Evolutionary conservation across 768 basidiomycete species (phyloP).

Genomic region (Fomitopsis pulvina): DNA sequence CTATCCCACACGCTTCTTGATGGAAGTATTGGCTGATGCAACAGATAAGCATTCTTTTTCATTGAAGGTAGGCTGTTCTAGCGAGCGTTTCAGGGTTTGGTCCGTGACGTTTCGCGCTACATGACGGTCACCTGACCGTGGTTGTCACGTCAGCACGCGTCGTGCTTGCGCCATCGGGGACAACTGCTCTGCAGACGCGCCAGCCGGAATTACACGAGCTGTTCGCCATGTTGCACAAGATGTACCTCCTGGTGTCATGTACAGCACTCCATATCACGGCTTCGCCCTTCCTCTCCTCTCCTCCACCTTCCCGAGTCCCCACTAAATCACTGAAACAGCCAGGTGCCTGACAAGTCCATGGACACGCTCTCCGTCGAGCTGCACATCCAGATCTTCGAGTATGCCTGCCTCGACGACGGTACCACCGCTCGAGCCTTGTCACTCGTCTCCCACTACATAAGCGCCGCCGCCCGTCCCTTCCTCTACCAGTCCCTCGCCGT

Average conservation of each 20-base stretch:
- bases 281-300: too few relatives aligned
- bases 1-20: too few relatives aligned
- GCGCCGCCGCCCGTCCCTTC: slow-evolving; percentile 21
- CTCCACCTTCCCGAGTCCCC: neutral
- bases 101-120: neutral
- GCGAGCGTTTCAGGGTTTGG: too few relatives aligned
- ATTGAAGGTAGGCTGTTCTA: too few relatives aligned
- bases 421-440: slow-evolving; percentile 22
- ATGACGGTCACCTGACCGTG: neutral
- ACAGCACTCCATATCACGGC: too few relatives aligned
- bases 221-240: too few relatives aligned
- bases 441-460: slow-evolving; percentile 26
- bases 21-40: too few relatives aligned
- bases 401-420: slow-evolving; percentile 26
- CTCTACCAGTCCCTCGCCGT: slow-evolving; percentile 5
- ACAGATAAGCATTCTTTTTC: too few relatives aligned
- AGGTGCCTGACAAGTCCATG: slow-evolving; percentile 5
- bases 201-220: too few relatives aligned
- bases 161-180: neutral
- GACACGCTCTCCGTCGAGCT: slow-evolving; percentile 22
- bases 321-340: neutral
- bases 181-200: too few relatives aligned
- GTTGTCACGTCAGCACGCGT: neutral
- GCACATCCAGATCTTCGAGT: slow-evolving; percentile 23
- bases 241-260: too few relatives aligned